These are phyloP conservation scores for Alnus glutinosa DNA, from an alignment of 306 rosid species.

Conservation along the genomic window DNA sequence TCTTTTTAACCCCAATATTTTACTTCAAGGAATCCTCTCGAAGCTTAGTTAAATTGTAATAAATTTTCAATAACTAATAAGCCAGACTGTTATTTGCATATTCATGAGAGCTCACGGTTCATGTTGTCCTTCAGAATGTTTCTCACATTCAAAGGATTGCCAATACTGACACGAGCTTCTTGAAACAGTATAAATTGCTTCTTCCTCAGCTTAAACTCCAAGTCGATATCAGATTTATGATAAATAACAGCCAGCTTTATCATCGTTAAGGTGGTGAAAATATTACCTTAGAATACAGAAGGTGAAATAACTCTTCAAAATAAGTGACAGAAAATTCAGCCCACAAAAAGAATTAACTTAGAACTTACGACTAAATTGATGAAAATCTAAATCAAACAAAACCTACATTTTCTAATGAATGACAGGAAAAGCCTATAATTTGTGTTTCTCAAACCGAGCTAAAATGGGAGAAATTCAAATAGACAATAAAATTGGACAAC, in stretches of 20 bases:
- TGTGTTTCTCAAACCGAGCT: neutral
- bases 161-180: slow-evolving; percentile 1
- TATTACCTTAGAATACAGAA: neutral
- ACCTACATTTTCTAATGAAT: neutral
- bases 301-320: neutral
- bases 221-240: neutral
- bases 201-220: neutral
- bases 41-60: neutral
- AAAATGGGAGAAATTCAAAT: neutral
- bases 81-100: neutral
- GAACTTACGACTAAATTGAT: neutral
- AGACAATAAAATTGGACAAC: neutral
- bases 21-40: neutral
- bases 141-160: neutral
- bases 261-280: neutral
- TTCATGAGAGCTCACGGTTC: neutral
- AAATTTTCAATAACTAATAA: neutral
- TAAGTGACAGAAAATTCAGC: neutral
- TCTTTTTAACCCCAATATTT: neutral
- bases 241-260: neutral
- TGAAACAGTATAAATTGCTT: neutral
- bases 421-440: neutral
- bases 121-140: neutral
- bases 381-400: neutral
- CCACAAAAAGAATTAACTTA: neutral